phyloP scores from a whole-genome alignment of 2,329 filamentous ascomycete species.

The Esteya vermicola region DNA sequence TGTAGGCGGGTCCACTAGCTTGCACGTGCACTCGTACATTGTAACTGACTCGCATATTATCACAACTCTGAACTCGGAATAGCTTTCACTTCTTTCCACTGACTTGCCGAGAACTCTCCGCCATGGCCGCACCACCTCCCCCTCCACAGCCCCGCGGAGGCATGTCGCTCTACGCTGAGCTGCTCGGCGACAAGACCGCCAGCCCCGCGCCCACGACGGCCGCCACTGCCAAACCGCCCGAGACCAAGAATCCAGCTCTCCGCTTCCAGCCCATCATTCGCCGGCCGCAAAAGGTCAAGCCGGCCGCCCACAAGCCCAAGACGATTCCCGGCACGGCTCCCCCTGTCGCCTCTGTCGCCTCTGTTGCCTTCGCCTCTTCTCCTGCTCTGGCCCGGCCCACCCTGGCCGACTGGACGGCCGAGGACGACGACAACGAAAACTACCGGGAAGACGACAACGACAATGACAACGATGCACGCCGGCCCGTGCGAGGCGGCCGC shows the following conservation, averaged over 20 bases:
- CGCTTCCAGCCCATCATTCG: constrained; percentile 80
- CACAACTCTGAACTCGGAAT: too few relatives aligned
- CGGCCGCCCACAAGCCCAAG: constrained; percentile 32
- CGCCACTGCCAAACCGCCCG: constrained; percentile 27
- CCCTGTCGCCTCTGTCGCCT: constrained; percentile 4
- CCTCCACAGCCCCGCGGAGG: constrained; percentile 27
- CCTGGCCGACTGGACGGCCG: constrained; percentile 67
- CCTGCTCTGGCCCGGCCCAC: constrained; percentile 26
- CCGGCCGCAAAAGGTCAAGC: constrained; percentile 53
- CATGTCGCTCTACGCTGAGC: constrained; percentile 72
- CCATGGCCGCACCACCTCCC: constrained; percentile 19
- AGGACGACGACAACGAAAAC: constrained; percentile 20
- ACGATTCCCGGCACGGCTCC: not conserved
- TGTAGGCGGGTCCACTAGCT: too few relatives aligned
- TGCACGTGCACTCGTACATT: too few relatives aligned
- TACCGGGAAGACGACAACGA: constrained; percentile 1
- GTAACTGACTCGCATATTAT: too few relatives aligned
- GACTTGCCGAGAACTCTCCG: too few relatives aligned
- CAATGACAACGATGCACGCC: constrained; percentile 7
- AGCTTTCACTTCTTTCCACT: too few relatives aligned
- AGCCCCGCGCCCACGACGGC: constrained; percentile 17
- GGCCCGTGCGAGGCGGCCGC: constrained; percentile 54
- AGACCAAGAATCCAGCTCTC: constrained; percentile 52
- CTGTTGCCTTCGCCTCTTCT: constrained; percentile 12
- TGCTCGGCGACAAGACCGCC: constrained; percentile 45